Percentiles rank a stretch among this genome's conserved stretches.
Evolutionary conservation across 495 filamentous ascomycete species (phyloP).

Genomic region (Parachaetomium inaequale): DNA sequence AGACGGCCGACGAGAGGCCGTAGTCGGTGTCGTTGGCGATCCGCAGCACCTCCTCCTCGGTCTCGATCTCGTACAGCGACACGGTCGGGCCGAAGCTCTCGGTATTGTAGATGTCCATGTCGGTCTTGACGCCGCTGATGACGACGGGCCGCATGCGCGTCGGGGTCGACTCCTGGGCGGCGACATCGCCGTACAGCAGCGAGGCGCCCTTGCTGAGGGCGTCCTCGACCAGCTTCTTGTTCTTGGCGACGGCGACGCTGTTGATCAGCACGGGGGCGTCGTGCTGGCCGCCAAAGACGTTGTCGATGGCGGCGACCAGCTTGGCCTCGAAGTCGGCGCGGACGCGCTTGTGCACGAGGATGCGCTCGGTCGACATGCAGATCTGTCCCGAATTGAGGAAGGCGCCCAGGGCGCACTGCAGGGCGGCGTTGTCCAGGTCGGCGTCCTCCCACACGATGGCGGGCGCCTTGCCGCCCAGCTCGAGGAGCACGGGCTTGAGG

Average conservation of each 20-base stretch:
- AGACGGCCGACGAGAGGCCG: constrained; percentile 81
- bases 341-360: constrained; percentile 73
- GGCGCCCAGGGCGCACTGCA: constrained; percentile 48
- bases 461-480: constrained; percentile 65
- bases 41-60: constrained; percentile 64
- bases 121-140: constrained; percentile 62
- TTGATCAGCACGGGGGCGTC: constrained; percentile 62
- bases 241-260: constrained; percentile 58
- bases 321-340: constrained; percentile 61
- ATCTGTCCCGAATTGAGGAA: constrained; percentile 71
- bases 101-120: constrained; percentile 78
- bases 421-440: constrained; percentile 56
- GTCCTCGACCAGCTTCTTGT: constrained; percentile 61
- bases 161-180: constrained; percentile 41
- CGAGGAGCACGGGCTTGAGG: constrained; percentile 66
- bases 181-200: constrained; percentile 56
- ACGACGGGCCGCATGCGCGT: constrained; percentile 70
- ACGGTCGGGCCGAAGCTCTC: constrained; percentile 85
- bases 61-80: constrained; percentile 52
- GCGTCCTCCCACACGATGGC: constrained; percentile 65
- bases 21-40: constrained; percentile 82
- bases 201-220: constrained; percentile 67
- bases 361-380: constrained; percentile 89
- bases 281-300: constrained; percentile 46
- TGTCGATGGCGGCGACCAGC: constrained; percentile 51